phyloP scores from a whole-genome alignment of 164 flowering plant genomes.

The Umbilicus rupestris region DNA sequence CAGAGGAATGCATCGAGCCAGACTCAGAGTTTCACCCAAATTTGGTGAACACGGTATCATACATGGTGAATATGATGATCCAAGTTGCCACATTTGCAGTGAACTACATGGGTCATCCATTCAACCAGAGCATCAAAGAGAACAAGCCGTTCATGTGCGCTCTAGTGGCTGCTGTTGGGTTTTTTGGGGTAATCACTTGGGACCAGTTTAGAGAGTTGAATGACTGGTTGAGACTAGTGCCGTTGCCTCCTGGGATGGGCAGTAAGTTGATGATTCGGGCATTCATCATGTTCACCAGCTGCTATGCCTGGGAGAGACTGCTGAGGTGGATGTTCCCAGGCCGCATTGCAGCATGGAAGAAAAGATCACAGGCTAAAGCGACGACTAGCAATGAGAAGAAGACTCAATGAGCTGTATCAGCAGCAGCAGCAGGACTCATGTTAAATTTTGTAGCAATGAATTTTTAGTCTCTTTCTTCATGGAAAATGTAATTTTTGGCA shows the following conservation, averaged over 20 bases:
- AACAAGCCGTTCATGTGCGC: constrained; percentile 81
- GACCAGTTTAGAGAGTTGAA: constrained; percentile 76
- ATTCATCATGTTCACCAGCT: constrained; percentile 46
- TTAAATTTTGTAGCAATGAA: too few relatives aligned
- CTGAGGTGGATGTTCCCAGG: constrained; percentile 94
- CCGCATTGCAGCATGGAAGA: constrained; percentile 65
- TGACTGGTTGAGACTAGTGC: constrained; percentile 75
- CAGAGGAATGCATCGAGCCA: constrained; percentile 93
- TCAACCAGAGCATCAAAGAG: constrained; percentile 83
- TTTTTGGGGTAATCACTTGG: constrained; percentile 67
- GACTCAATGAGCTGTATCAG: constrained; percentile 9
- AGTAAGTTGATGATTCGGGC: constrained; percentile 72
- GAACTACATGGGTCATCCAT: constrained; percentile 98
- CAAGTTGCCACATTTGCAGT: constrained; percentile 98
- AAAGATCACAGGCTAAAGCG: constrained; percentile 37
- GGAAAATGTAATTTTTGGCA: too few relatives aligned
- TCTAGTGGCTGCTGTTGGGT: constrained; percentile 57
- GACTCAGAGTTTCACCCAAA: constrained; percentile 91
- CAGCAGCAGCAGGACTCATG: too few relatives aligned
- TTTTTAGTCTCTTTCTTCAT: too few relatives aligned
- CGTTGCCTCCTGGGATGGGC: constrained; percentile 58
- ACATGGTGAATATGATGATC: constrained; percentile 94
- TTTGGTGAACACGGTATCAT: constrained; percentile 90
- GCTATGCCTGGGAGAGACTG: constrained; percentile 77
- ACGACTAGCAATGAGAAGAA: too few relatives aligned